Evolutionary conservation across 2,329 filamentous ascomycete genomes (phyloP).

Genomic region (Venturia asperata): DNA sequence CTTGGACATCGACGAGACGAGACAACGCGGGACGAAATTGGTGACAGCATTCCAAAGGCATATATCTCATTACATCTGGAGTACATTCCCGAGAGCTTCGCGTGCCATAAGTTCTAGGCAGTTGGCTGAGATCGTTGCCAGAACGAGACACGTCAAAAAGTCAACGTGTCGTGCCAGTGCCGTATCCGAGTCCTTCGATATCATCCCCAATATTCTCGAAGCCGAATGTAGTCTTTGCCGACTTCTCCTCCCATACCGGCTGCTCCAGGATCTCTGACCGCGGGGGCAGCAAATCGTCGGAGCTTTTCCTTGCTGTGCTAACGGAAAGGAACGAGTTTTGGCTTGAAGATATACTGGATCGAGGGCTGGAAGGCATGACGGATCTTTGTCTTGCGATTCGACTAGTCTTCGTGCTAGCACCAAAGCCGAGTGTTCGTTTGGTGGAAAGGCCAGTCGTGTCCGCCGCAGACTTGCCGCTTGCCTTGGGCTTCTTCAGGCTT

Average conservation of each 20-base stretch:
- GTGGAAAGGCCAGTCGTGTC: not conserved
- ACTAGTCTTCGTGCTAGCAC: not conserved
- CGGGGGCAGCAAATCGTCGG: not conserved
- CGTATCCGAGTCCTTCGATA: not conserved
- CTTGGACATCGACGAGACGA: too few species aligned
- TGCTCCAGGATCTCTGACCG: not conserved
- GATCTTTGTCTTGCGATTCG: not conserved
- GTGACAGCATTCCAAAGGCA: too few species aligned
- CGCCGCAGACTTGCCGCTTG: not conserved
- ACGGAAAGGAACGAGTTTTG: not conserved
- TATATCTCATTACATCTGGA: too few species aligned
- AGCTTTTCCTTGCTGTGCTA: not conserved
- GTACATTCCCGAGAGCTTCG: not conserved
- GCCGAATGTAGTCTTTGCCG: not conserved
- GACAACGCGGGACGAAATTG: too few species aligned
- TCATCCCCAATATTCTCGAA: not conserved
- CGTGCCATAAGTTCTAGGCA: not conserved
- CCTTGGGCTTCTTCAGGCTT: not conserved
- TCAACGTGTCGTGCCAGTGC: not conserved
- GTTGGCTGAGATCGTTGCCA: not conserved
- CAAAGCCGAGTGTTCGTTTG: not conserved
- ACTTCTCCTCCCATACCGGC: not conserved
- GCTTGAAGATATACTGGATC: conserved; percentile 2
- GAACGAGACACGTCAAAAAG: not conserved
- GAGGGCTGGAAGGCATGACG: not conserved